Percentiles rank a stretch among this genome's conserved stretches.
These are phyloP conservation scores for Peltaster fructicola DNA, from an alignment of 2,329 filamentous ascomycete genomes.

Conservation along the genomic window DNA sequence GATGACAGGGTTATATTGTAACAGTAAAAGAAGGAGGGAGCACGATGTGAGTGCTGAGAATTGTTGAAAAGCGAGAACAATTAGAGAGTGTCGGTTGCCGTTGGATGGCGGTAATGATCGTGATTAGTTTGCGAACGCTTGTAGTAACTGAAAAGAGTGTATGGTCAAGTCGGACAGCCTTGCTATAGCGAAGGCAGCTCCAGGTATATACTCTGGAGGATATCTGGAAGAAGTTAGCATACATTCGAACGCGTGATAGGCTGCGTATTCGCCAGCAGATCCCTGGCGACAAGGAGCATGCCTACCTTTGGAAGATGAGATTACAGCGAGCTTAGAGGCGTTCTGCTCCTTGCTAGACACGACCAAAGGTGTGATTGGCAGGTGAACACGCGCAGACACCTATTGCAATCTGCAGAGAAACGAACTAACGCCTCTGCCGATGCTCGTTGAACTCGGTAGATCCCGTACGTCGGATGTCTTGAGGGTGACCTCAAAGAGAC, in stretches of 20 bases:
- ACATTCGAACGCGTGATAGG: no score
- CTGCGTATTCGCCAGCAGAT: no score
- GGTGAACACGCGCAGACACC: conserved; percentile 19
- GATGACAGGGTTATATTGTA: no score
- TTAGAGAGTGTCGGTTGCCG: conserved; percentile 34
- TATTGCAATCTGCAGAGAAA: conserved; percentile 27
- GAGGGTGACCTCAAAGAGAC: conserved; percentile 21
- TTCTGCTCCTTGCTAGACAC: conserved; percentile 22
- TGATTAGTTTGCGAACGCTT: conserved; percentile 38
- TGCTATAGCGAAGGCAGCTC: no score
- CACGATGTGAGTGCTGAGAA: no score
- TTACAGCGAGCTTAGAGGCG: conserved; percentile 22
- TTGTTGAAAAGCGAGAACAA: no score
- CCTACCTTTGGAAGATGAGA: conserved; percentile 34
- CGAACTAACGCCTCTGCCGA: conserved; percentile 37
- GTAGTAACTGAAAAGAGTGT: conserved; percentile 26
- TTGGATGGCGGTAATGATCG: conserved; percentile 33
- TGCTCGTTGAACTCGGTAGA: conserved; percentile 12
- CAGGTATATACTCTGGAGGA: conserved; percentile 19
- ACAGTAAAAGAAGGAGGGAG: no score
- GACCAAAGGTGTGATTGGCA: conserved; percentile 23
- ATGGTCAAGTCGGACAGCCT: conserved; percentile 19
- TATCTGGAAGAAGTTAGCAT: conserved; percentile 20
- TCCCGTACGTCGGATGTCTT: conserved; percentile 13
- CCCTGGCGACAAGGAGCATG: no score